Conservation (phyloP, 352 stramenopile genomes). For the Globisporangium okanoganense region DNA sequence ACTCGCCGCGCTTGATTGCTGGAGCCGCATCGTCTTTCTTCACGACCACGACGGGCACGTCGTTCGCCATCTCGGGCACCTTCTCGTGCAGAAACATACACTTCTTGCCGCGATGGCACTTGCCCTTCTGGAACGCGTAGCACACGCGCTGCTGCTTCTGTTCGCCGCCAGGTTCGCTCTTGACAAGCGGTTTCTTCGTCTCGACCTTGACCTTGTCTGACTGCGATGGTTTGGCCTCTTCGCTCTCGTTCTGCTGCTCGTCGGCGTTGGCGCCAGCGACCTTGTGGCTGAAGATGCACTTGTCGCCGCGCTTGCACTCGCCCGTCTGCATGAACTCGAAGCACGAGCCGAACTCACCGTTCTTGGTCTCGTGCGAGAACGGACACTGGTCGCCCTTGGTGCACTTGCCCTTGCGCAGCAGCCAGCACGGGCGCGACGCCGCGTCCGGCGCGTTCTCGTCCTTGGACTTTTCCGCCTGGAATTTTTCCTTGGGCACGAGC, state of each 20-base stretch:
- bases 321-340: constrained; percentile 79
- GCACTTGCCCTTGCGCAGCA: constrained; percentile 79
- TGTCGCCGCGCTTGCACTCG: constrained; percentile 62
- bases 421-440: constrained; percentile 54
- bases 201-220: constrained; percentile 8
- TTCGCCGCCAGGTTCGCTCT: neutral
- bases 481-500: constrained; percentile 68
- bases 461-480: constrained; percentile 41
- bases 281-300: constrained; percentile 67
- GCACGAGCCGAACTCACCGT: constrained; percentile 72
- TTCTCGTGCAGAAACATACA: constrained; percentile 64
- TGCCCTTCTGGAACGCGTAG: constrained; percentile 73
- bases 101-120: constrained; percentile 68
- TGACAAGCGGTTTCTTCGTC: neutral
- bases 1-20: constrained; percentile 17
- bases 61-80: constrained; percentile 23
- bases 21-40: constrained; percentile 10
- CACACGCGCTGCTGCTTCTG: constrained; percentile 53
- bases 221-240: neutral
- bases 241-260: constrained; percentile 6
- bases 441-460: constrained; percentile 31
- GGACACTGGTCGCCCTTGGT: constrained; percentile 61
- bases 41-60: constrained; percentile 12
- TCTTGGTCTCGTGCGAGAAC: constrained; percentile 73
- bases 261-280: neutral